Percentiles rank a stretch among this genome's conserved stretches.
These are phyloP conservation scores for Candolleomyces aberdarensis DNA, from an alignment of 768 basidiomycete species.

Conservation along the genomic window DNA sequence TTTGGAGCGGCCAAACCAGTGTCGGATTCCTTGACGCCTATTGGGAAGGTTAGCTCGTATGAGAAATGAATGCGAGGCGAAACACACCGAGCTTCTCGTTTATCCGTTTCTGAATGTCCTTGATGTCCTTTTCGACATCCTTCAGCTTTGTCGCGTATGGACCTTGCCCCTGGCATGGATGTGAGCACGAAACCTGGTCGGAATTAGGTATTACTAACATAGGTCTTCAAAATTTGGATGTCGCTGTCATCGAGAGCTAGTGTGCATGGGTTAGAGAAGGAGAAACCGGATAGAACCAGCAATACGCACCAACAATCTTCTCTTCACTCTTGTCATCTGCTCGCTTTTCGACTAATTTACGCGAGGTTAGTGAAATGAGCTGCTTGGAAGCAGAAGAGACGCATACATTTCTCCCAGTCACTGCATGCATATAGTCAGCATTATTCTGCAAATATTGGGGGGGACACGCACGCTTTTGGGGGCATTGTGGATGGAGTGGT, in stretches of 20 bases:
- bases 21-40: slow-evolving; percentile 96
- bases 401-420: slow-evolving; percentile 97
- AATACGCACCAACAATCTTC: slow-evolving; percentile 77
- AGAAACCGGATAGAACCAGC: background rate
- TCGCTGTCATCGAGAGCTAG: slow-evolving; percentile 95
- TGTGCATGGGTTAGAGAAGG: slow-evolving; percentile 7
- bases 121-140: slow-evolving; percentile 87
- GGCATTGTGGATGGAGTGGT: slow-evolving; percentile 58
- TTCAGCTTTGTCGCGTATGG: slow-evolving; percentile 90
- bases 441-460: background rate
- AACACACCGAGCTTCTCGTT: slow-evolving; percentile 91
- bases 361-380: slow-evolving; percentile 3
- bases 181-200: background rate
- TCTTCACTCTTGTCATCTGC: slow-evolving; percentile 85
- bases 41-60: background rate
- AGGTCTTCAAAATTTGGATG: slow-evolving; percentile 98
- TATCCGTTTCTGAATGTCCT: slow-evolving; percentile 94
- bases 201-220: slow-evolving; percentile 49
- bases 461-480: slow-evolving; percentile 81
- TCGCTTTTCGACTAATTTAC: slow-evolving; percentile 72
- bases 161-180: slow-evolving; percentile 80
- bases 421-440: slow-evolving; percentile 38
- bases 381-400: background rate
- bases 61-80: background rate
- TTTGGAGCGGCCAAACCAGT: slow-evolving; percentile 97